These are phyloP conservation scores for Amauroascus verrucosus DNA, from an alignment of 2,329 filamentous ascomycete genomes.

Conservation along the genomic window DNA sequence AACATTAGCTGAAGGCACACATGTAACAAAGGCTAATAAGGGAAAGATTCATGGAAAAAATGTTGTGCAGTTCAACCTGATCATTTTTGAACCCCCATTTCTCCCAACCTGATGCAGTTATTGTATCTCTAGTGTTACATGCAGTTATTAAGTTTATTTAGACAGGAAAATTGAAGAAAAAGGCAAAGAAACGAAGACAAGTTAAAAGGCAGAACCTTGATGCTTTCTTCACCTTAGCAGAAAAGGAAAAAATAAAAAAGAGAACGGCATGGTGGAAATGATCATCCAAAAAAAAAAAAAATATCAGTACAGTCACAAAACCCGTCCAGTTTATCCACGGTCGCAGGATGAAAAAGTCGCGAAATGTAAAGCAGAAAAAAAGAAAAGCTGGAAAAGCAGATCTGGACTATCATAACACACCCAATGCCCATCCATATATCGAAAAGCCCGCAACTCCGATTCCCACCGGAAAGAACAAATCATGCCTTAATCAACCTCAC, in stretches of 20 bases:
- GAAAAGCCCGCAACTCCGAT: not conserved
- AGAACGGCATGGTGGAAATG: not conserved
- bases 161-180: slow-evolving; percentile 1
- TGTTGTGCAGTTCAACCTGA: not conserved
- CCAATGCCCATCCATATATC: not conserved
- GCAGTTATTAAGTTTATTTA: not conserved
- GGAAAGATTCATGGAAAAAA: not conserved
- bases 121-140: slow-evolving; percentile 12
- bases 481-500: slow-evolving; percentile 14
- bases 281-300: not conserved
- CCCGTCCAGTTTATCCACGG: not conserved
- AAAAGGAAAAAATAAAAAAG: not conserved
- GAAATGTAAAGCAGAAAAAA: not conserved
- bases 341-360: not conserved
- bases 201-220: no score
- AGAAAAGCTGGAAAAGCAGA: not conserved
- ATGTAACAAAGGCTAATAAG: no score
- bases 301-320: not conserved
- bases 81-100: not conserved
- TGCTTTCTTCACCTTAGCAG: not conserved
- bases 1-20: not conserved
- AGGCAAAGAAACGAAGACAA: slow-evolving; percentile 1
- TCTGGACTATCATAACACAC: not conserved
- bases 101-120: not conserved
- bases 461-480: not conserved